phyloP scores from a whole-genome alignment of 331 rosid species.

The Rosa hybrid region DNA sequence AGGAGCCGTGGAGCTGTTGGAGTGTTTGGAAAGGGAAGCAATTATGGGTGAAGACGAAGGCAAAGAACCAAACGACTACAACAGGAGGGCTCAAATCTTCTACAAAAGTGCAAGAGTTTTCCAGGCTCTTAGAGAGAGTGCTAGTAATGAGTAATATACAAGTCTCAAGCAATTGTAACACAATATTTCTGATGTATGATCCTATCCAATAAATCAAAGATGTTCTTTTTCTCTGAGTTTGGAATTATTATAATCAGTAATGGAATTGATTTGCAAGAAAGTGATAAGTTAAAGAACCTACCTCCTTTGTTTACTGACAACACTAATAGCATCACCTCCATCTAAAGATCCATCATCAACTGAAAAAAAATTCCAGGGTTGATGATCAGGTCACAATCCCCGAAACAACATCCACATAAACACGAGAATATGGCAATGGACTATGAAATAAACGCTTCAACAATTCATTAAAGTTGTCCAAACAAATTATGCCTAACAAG shows the following conservation, averaged over 20 bases:
- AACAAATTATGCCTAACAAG: conserved; percentile 19
- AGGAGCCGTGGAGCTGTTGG: conserved; percentile 59
- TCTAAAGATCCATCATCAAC: background rate
- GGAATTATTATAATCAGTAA: background rate
- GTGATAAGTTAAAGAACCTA: background rate
- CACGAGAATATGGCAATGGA: background rate
- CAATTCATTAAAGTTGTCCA: background rate
- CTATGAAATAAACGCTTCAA: background rate
- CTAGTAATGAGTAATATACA: background rate
- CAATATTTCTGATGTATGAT: background rate
- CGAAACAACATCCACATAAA: background rate
- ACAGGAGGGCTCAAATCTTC: conserved; percentile 77
- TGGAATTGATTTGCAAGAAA: background rate
- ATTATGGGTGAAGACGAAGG: conserved; percentile 89
- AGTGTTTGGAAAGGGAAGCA: conserved; percentile 80
- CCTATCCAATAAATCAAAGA: background rate
- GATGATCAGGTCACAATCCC: background rate
- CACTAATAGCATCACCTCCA: background rate
- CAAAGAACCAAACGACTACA: conserved; percentile 64
- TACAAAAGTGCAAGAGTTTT: conserved; percentile 59
- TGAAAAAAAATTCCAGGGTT: background rate
- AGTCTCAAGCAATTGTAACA: background rate
- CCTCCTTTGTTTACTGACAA: background rate
- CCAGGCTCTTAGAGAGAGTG: conserved; percentile 64
- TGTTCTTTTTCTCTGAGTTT: background rate